These are phyloP conservation scores for Penicillium sp. DNA, from an alignment of 2,329 filamentous ascomycete genomes.

Conservation along the genomic window DNA sequence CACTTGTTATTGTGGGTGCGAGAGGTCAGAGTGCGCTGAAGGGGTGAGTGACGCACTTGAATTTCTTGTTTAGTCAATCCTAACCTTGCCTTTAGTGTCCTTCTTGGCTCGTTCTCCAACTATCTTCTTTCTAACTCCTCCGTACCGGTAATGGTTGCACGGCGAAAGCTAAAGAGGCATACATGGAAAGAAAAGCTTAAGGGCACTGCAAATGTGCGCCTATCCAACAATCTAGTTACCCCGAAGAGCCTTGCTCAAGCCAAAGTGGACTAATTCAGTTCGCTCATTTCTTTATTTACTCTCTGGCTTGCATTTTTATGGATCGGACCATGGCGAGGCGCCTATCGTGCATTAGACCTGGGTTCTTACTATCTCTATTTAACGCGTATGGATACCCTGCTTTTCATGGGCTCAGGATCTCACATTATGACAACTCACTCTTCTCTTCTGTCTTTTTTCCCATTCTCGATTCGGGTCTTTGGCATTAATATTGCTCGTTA, in stretches of 20 bases:
- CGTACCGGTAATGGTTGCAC: constrained; percentile 95
- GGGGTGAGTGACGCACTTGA: constrained; percentile 59
- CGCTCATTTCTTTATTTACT: not conserved
- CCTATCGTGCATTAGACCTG: not conserved
- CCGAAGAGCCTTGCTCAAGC: constrained; percentile 68
- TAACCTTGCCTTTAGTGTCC: constrained; percentile 60
- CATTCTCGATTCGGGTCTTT: not conserved
- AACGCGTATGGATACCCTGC: constrained; percentile 7
- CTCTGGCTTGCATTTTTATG: constrained; percentile 5
- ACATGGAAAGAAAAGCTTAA: constrained; percentile 62
- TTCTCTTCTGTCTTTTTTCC: not conserved
- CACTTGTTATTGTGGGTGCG: constrained; percentile 88
- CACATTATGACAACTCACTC: not conserved
- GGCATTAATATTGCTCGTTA: not conserved
- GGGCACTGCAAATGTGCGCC: constrained; percentile 63
- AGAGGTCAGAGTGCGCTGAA: constrained; percentile 88
- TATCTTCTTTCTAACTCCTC: constrained; percentile 96
- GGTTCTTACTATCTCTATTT: not conserved
- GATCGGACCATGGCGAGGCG: not conserved
- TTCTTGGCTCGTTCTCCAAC: constrained; percentile 94
- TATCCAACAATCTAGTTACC: constrained; percentile 78
- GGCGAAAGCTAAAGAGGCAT: constrained; percentile 85
- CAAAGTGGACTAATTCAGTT: constrained; percentile 64
- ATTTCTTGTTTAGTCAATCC: not conserved
- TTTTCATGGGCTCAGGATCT: not conserved